Evolutionary conservation across 768 basidiomycete species (phyloP).

Genomic region (Boletus barrowsii): DNA sequence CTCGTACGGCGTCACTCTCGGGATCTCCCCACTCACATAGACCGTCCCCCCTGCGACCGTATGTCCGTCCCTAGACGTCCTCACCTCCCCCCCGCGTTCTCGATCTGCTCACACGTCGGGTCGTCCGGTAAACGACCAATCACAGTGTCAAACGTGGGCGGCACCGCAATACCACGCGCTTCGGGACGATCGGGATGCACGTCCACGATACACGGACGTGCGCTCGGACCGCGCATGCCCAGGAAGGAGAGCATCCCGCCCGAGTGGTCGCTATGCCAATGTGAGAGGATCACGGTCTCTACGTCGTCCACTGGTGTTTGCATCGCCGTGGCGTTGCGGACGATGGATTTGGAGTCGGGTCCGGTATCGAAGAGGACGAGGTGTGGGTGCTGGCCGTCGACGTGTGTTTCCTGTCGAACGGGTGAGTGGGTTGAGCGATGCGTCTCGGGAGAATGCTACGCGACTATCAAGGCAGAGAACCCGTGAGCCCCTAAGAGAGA

Average conservation of each 20-base stretch:
- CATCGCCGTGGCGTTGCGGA: constrained; percentile 68
- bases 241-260: constrained; percentile 72
- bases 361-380: constrained; percentile 82
- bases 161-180: constrained; percentile 70
- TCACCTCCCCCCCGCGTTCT: constrained; percentile 52
- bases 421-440: background rate
- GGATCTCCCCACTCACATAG: constrained; percentile 81
- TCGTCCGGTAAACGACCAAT: constrained; percentile 62
- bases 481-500: constrained; percentile 68
- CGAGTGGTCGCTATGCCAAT: constrained; percentile 79
- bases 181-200: constrained; percentile 75
- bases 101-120: constrained; percentile 68
- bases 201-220: constrained; percentile 52
- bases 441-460: constrained; percentile 13
- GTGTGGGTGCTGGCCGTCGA: constrained; percentile 41
- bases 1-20: constrained; percentile 67
- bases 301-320: constrained; percentile 51
- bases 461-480: constrained; percentile 75
- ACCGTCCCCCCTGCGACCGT: constrained; percentile 58
- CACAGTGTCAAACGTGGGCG: constrained; percentile 55
- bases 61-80: constrained; percentile 60
- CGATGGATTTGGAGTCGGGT: constrained; percentile 70
- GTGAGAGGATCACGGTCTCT: constrained; percentile 65
- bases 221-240: constrained; percentile 35
- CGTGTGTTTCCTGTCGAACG: constrained; percentile 51